Evolutionary conservation across 495 filamentous ascomycete species (phyloP).

Genomic region (Aspergillus panamensis): DNA sequence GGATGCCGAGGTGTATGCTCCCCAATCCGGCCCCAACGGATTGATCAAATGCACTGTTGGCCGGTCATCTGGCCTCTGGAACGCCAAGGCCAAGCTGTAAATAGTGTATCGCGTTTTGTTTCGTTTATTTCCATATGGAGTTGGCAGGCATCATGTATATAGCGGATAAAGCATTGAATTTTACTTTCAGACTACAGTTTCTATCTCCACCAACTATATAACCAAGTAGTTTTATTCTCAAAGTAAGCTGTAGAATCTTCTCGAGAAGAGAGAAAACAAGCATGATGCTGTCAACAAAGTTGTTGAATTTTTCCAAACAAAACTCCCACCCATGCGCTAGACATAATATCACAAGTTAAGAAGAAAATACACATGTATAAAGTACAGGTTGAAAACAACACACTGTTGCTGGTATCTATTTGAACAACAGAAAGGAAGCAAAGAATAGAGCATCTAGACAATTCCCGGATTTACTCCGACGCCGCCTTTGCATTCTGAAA

Average conservation of each 20-base stretch:
- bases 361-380: constrained; percentile 34
- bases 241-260: constrained; percentile 9
- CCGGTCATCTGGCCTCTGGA: constrained; percentile 40
- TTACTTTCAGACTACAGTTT: neutral
- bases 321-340: constrained; percentile 53
- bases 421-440: constrained; percentile 8
- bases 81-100: constrained; percentile 42
- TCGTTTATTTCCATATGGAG: constrained; percentile 15
- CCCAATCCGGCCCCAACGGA: constrained; percentile 89
- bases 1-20: constrained; percentile 93
- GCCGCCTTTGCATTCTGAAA: constrained; percentile 45
- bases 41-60: constrained; percentile 93
- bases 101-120: constrained; percentile 14
- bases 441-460: constrained; percentile 8
- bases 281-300: neutral
- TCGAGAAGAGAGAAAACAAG: constrained; percentile 22
- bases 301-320: constrained; percentile 11
- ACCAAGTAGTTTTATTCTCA: constrained; percentile 4
- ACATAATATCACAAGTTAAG: constrained; percentile 25
- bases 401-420: constrained; percentile 18
- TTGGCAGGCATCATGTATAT: constrained; percentile 24
- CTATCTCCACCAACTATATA: neutral
- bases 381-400: constrained; percentile 19
- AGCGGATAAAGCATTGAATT: constrained; percentile 23
- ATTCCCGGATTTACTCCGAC: constrained; percentile 14